Conservation (phyloP, 2,329 filamentous ascomycete genomes). For the Cladosporium sp. region DNA sequence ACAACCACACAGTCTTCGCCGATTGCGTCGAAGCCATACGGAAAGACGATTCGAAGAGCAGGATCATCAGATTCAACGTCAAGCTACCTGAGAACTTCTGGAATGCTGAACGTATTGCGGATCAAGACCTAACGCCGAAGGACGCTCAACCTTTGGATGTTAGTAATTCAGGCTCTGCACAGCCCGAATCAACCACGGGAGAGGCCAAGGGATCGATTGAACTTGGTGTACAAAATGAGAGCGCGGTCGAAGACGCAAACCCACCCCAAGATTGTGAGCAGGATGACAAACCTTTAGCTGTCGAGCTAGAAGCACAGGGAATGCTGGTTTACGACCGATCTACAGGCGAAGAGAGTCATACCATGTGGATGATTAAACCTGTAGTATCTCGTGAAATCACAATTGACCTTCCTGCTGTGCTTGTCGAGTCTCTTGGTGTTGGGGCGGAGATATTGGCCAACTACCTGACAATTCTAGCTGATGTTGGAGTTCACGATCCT, state of each 20-base stretch:
- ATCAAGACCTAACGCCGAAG: conserved; percentile 28
- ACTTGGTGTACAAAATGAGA: background rate
- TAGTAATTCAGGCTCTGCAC: background rate
- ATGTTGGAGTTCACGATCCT: conserved; percentile 71
- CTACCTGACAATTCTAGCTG: conserved; percentile 84
- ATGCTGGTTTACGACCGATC: conserved; percentile 96
- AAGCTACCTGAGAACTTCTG: conserved; percentile 45
- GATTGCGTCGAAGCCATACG: conserved; percentile 85
- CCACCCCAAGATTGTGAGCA: conserved; percentile 18
- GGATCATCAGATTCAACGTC: conserved; percentile 78
- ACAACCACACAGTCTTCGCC: conserved; percentile 74
- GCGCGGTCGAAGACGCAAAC: background rate
- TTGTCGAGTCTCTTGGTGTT: conserved; percentile 90
- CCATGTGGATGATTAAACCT: conserved; percentile 99
- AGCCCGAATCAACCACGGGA: conserved; percentile 14
- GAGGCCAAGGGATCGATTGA: conserved; percentile 20
- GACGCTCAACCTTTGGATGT: background rate
- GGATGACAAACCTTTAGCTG: conserved; percentile 42
- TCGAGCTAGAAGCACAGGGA: conserved; percentile 90
- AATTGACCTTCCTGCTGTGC: conserved; percentile 82
- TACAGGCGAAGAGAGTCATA: conserved; percentile 84
- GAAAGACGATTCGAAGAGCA: conserved; percentile 87
- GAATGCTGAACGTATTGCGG: background rate
- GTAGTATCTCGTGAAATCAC: conserved; percentile 89
- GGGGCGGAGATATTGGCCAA: conserved; percentile 92